These are phyloP conservation scores for Kwoniella shandongensis DNA, from an alignment of 768 basidiomycete genomes.

Conservation along the genomic window DNA sequence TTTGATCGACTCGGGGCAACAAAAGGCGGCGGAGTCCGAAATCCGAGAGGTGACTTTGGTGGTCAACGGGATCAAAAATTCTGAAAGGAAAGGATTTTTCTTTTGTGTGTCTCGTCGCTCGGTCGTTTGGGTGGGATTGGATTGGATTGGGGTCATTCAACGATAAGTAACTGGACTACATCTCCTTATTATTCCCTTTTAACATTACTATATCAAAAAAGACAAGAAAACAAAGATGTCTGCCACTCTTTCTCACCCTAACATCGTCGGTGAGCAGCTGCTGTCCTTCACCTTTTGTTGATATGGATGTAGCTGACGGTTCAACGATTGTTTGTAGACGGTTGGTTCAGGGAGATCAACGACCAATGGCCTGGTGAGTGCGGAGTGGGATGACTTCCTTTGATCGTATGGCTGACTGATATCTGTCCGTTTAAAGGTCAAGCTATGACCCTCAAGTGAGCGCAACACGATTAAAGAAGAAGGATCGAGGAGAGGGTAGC, in stretches of 20 bases:
- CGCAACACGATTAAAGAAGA: not conserved
- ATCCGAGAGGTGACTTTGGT: no score
- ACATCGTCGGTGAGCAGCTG: constrained; percentile 54
- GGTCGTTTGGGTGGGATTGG: no score
- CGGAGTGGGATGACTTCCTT: not conserved
- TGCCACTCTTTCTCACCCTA: constrained; percentile 51
- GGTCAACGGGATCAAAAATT: no score
- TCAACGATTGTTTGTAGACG: constrained; percentile 70
- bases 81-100: not conserved
- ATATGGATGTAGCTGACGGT: not conserved
- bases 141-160: no score
- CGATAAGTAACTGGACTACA: not conserved
- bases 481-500: not conserved
- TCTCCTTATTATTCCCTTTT: not conserved
- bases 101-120: not conserved
- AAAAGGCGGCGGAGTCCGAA: no score
- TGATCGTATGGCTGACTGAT: constrained; percentile 8
- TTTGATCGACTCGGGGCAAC: no score
- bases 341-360: constrained; percentile 94
- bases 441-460: constrained; percentile 83
- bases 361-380: constrained; percentile 76
- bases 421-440: constrained; percentile 61
- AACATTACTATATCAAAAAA: not conserved
- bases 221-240: constrained; percentile 27
- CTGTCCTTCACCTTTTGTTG: not conserved